Evolutionary conservation across 257 asterid species (phyloP).

Genomic region (Phtheirospermum japonicum): DNA sequence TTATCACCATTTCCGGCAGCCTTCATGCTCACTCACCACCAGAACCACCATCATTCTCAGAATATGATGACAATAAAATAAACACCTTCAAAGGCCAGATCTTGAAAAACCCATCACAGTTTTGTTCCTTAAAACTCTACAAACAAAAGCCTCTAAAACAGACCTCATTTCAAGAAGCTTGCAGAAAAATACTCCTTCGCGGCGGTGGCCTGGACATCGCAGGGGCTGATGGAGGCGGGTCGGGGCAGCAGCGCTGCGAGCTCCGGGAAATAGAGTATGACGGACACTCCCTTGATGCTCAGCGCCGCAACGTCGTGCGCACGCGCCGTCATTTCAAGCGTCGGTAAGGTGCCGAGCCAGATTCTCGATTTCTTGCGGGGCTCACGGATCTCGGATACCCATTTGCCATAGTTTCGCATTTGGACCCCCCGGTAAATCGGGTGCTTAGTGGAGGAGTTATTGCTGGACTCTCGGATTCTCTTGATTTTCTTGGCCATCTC

Average conservation of each 20-base stretch:
- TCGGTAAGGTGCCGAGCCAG: constrained; percentile 80
- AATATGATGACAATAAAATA: neutral
- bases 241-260: constrained; percentile 54
- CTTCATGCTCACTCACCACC: no score
- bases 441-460: constrained; percentile 42
- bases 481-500: constrained; percentile 35
- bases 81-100: neutral
- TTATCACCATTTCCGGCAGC: no score
- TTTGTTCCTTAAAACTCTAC: neutral
- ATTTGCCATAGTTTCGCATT: constrained; percentile 89
- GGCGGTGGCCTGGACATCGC: constrained; percentile 82
- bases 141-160: neutral
- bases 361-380: constrained; percentile 83
- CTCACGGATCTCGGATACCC: constrained; percentile 88
- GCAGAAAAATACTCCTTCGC: constrained; percentile 48
- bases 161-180: neutral
- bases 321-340: constrained; percentile 92
- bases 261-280: constrained; percentile 69
- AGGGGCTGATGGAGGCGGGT: constrained; percentile 60
- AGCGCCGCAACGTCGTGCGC: constrained; percentile 90
- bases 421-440: constrained; percentile 76
- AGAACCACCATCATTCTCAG: no score
- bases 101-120: neutral
- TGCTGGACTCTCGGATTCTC: constrained; percentile 38
- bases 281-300: constrained; percentile 71